A percentile compares a stretch with the other conserved stretches of the same genome.
Evolutionary conservation across 2,329 filamentous ascomycete genomes (phyloP).

Genomic region (Escovopsis sp.): DNA sequence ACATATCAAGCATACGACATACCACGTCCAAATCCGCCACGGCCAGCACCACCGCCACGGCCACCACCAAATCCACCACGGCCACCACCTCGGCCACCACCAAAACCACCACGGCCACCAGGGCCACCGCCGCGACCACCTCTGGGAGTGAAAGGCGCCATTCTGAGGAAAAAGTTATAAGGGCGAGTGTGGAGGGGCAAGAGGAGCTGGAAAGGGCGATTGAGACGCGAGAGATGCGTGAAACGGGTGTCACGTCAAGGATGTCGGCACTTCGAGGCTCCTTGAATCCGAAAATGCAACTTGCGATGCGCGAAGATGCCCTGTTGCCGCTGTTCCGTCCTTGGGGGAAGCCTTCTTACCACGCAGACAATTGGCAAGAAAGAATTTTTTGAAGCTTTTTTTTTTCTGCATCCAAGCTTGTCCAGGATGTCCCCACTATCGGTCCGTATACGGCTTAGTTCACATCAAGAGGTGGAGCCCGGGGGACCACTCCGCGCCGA

Average conservation of each 20-base stretch:
- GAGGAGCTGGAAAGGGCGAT: slow-evolving; percentile 1
- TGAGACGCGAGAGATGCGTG: not conserved
- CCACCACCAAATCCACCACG: slow-evolving; percentile 11
- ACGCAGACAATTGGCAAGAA: slow-evolving; percentile 10
- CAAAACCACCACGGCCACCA: slow-evolving; percentile 16
- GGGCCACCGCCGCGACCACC: slow-evolving; percentile 16
- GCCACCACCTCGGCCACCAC: slow-evolving; percentile 13
- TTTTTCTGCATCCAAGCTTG: slow-evolving; percentile 7
- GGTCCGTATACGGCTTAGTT: slow-evolving; percentile 6
- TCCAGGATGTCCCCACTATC: slow-evolving; percentile 5
- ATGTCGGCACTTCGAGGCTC: slow-evolving; percentile 7
- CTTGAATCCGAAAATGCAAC: slow-evolving; percentile 7
- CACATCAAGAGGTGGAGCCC: not conserved
- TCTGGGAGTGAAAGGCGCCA: slow-evolving; percentile 10
- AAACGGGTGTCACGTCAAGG: slow-evolving; percentile 2
- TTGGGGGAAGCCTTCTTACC: slow-evolving; percentile 9
- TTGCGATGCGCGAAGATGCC: slow-evolving; percentile 8
- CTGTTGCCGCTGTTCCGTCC: slow-evolving; percentile 10
- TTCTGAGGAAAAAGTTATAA: slow-evolving; percentile 3
- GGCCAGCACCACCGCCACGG: slow-evolving; percentile 22
- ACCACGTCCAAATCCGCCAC: slow-evolving; percentile 22
- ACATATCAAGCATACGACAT: slow-evolving; percentile 9
- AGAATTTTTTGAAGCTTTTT: slow-evolving; percentile 25
- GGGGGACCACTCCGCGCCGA: slow-evolving; percentile 4
- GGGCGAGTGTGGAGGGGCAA: not conserved